These are phyloP conservation scores for Periconia digitata DNA, from an alignment of 2,329 filamentous ascomycete species.

Conservation along the genomic window DNA sequence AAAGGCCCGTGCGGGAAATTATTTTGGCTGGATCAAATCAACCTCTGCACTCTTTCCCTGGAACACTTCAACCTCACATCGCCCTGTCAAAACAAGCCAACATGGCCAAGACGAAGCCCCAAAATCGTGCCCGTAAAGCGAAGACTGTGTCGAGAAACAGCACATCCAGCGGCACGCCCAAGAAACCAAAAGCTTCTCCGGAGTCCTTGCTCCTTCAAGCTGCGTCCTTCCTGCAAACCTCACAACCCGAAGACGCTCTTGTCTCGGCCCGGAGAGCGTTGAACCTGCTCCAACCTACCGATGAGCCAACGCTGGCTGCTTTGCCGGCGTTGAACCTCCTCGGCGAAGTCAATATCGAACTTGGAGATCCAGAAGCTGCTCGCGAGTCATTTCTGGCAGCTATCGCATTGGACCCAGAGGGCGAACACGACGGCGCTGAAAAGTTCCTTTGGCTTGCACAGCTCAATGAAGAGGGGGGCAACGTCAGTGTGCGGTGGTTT, in stretches of 20 bases:
- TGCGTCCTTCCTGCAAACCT: conserved; percentile 58
- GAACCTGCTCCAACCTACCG: conserved; percentile 46
- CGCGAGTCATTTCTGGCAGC: conserved; percentile 72
- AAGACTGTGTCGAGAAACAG: conserved; percentile 32
- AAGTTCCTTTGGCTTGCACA: conserved; percentile 96
- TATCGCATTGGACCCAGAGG: conserved; percentile 74
- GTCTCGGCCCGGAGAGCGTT: conserved; percentile 57
- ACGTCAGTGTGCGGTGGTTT: conserved; percentile 63
- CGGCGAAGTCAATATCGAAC: conserved; percentile 79
- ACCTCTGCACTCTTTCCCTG: not conserved
- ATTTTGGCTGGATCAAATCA: not conserved
- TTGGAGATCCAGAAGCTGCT: conserved; percentile 78
- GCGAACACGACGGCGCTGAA: conserved; percentile 81
- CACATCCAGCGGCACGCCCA: conserved; percentile 46
- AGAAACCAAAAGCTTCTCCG: conserved; percentile 54
- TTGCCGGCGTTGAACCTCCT: conserved; percentile 73
- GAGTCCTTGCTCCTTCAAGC: conserved; percentile 60
- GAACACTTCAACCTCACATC: not conserved
- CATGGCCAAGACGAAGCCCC: conserved; percentile 58
- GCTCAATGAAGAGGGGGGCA: conserved; percentile 67
- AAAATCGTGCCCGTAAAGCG: conserved; percentile 41
- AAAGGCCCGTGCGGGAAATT: not conserved
- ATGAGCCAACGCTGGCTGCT: conserved; percentile 47
- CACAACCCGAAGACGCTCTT: conserved; percentile 60
- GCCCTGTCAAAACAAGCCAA: no score